phyloP scores from a whole-genome alignment of 2,329 filamentous ascomycete species.

The Cercospora brassicicola region DNA sequence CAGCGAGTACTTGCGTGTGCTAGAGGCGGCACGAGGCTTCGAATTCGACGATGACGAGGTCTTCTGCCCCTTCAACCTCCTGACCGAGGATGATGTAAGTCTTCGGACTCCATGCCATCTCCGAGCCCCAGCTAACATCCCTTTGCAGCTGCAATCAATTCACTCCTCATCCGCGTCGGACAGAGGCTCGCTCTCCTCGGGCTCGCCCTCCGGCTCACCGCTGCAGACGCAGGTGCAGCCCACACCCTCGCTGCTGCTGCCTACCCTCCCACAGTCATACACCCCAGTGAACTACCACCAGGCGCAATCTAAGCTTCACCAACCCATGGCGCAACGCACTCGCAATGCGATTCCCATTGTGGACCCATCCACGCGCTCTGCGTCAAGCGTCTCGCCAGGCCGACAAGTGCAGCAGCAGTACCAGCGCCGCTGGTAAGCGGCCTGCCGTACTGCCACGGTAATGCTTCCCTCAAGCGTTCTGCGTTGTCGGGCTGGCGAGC shows the following conservation, averaged over 20 bases:
- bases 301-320: conserved; percentile 75
- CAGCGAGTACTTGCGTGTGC: conserved; percentile 77
- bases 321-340: conserved; percentile 82
- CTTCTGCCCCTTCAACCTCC: conserved; percentile 81
- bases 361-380: conserved; percentile 87
- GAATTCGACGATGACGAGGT: conserved; percentile 94
- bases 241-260: conserved; percentile 71
- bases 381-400: conserved; percentile 73
- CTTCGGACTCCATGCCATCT: not conserved
- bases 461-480: conserved; percentile 24
- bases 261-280: conserved; percentile 52
- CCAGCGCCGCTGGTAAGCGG: conserved; percentile 50
- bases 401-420: conserved; percentile 62
- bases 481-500: conserved; percentile 33
- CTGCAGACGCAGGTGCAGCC: conserved; percentile 77
- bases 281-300: conserved; percentile 61
- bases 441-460: conserved; percentile 19
- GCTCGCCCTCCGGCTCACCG: conserved; percentile 87
- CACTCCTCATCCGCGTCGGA: conserved; percentile 80
- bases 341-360: conserved; percentile 98
- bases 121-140: conserved; percentile 39
- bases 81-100: conserved; percentile 89
- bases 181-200: conserved; percentile 90
- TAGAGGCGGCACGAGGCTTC: conserved; percentile 89
- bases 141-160: conserved; percentile 77